Percentiles rank a stretch among this genome's conserved stretches.
Evolutionary conservation across 2,329 filamentous ascomycete genomes (phyloP).

Genomic region (Alternaria alternata): DNA sequence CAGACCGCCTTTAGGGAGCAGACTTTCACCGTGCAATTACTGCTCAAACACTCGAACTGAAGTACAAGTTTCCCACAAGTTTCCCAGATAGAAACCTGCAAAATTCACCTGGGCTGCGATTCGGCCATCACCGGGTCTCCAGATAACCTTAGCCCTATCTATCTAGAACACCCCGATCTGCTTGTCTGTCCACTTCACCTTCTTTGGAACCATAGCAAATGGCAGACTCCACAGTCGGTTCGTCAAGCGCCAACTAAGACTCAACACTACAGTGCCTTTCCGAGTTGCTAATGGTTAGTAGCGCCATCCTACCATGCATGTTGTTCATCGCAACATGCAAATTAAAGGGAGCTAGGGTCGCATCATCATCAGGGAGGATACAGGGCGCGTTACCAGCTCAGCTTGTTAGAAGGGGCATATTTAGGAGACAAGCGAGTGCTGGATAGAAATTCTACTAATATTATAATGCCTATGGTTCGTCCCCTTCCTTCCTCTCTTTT

Average conservation of each 20-base stretch:
- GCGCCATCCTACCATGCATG: background rate
- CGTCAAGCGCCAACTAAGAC: background rate
- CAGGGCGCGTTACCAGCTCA: background rate
- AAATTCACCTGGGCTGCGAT: background rate
- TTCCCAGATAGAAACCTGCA: background rate
- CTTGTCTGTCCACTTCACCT: background rate
- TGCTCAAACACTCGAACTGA: constrained; percentile 10
- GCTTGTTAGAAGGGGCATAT: background rate
- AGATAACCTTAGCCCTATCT: background rate
- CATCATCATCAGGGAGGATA: background rate
- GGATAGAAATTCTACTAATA: background rate
- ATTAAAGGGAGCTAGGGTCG: background rate
- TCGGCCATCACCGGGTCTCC: background rate
- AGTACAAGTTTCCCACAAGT: background rate
- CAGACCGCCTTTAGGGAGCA: constrained; percentile 31
- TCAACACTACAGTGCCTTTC: background rate
- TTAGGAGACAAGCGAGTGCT: background rate
- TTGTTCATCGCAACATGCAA: background rate
- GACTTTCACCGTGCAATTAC: constrained; percentile 12
- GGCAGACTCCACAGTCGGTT: background rate
- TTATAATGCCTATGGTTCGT: background rate
- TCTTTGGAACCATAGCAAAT: background rate
- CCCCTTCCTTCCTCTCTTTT: background rate
- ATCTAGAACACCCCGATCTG: background rate
- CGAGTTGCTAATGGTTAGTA: background rate